Conservation (phyloP, 805 yeast species). For the Wilhelminamyces savonicus region DNA sequence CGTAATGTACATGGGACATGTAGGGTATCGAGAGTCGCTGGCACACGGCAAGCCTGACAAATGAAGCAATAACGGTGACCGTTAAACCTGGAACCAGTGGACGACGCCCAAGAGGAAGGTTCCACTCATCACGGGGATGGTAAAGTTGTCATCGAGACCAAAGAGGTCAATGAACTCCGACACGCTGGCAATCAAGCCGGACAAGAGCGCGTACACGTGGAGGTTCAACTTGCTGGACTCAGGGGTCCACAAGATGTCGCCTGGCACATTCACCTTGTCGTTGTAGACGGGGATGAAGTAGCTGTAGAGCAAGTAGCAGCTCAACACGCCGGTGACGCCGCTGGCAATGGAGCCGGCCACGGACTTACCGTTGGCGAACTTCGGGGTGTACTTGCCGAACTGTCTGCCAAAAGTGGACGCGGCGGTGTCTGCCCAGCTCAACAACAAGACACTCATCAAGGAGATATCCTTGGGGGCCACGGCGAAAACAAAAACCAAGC, state of each 20-base stretch:
- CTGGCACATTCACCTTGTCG: slow-evolving; percentile 44
- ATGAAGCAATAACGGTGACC: too few relatives aligned
- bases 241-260: slow-evolving; percentile 60
- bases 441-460: slow-evolving; percentile 65
- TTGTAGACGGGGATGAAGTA: slow-evolving; percentile 59
- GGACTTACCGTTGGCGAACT: slow-evolving; percentile 67
- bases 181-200: slow-evolving; percentile 79
- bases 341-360: slow-evolving; percentile 91
- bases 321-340: slow-evolving; percentile 58
- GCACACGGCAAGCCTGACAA: too few relatives aligned
- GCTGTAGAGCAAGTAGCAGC: slow-evolving; percentile 68
- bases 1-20: too few relatives aligned
- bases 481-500: slow-evolving; percentile 64
- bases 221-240: slow-evolving; percentile 53
- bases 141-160: slow-evolving; percentile 85
- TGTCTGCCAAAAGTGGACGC: slow-evolving; percentile 91
- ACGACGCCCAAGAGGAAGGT: slow-evolving; percentile 50
- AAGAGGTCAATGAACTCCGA: slow-evolving; percentile 79
- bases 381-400: slow-evolving; percentile 80
- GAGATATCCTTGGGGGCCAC: slow-evolving; percentile 76
- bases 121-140: slow-evolving; percentile 87
- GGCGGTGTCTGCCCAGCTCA: slow-evolving; percentile 97
- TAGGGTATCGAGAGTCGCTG: too few relatives aligned
- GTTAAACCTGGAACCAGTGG: slow-evolving; percentile 5
- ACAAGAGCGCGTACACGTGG: slow-evolving; percentile 46